Evolutionary conservation across 192 early-diverging fungal genomes (phyloP), one percentile per base, ranked within the genome.

Genomic region (Umbelopsis isabellina): DNA sequence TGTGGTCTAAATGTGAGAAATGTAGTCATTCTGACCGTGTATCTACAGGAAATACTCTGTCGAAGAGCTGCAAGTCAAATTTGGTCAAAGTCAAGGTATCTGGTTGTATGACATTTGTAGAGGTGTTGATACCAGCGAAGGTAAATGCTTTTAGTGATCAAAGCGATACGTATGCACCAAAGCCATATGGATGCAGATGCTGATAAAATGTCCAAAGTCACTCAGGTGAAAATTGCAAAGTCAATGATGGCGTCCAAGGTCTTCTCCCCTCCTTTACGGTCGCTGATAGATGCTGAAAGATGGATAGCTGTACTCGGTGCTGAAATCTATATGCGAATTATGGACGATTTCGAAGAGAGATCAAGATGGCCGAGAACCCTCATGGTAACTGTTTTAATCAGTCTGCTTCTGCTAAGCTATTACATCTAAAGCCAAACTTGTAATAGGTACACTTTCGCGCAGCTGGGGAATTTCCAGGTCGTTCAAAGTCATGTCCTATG

Each of bases 91-190:
- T 10, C 77, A 73, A n/a, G 90, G 84, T 3, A 23, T 58, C 20
- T 91, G 87, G 85, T 69, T 92, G 5, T 82, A 85, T 70, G 72
- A 87, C 73, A 89, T 92, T 37, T 73, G 71, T 30, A 76, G 90
- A 9, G 90, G 90, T 0, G 78, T 89, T 2, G 89, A 89, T 71
- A 66, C 75, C 48, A 86, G 74, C 70, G 74, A 79, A 71, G 83
- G 83, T 83, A 70, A 2, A 18, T 65, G 1, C 11, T 41, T 21
- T 3, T 18, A 7, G 2, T 73, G 7, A 67, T n/a, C 27, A 11
- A 25, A 9, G 66, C 22, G 23, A 21, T 12, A 23, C 33, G 27
- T 27, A 20, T 58, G 6, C 12, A 0, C 2, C 30, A 49, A 53
- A 64, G n/a, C 2, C 13, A 30, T 30, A 30, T 30, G 27, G 1